Evolutionary conservation across 1,139 yeast species (phyloP).

Genomic region (Hansenula anomala): DNA sequence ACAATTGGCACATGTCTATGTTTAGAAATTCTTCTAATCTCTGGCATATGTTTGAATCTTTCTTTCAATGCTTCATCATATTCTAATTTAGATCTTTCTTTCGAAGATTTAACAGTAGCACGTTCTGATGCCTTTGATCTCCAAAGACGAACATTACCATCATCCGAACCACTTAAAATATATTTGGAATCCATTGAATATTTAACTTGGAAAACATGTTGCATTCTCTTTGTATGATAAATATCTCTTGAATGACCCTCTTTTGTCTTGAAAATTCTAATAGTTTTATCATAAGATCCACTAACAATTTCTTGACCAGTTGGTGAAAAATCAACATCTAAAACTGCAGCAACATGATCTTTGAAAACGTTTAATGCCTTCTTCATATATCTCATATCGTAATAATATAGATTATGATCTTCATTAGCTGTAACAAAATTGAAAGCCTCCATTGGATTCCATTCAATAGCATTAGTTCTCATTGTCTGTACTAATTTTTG

Average conservation of each 20-base stretch:
- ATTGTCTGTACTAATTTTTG: slow-evolving; percentile 83
- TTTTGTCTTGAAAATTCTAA: slow-evolving; percentile 68
- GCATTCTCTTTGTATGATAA: slow-evolving; percentile 97
- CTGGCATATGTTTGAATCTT: slow-evolving; percentile 94
- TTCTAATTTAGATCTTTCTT: slow-evolving; percentile 79
- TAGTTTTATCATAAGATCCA: slow-evolving; percentile 91
- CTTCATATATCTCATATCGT: slow-evolving; percentile 92
- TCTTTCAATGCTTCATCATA: slow-evolving; percentile 90
- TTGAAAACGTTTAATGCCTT: slow-evolving; percentile 80
- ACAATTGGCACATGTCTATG: slow-evolving; percentile 90
- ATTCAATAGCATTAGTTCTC: slow-evolving; percentile 80
- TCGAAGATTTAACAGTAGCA: slow-evolving; percentile 72
- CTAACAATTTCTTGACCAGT: slow-evolving; percentile 96
- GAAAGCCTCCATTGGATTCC: slow-evolving; percentile 99
- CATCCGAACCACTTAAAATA: slow-evolving; percentile 89
- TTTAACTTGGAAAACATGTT: slow-evolving; percentile 78
- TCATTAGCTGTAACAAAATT: slow-evolving; percentile 90
- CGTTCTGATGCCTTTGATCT: slow-evolving; percentile 82
- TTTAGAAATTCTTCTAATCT: slow-evolving; percentile 79
- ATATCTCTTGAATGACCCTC: slow-evolving; percentile 94
- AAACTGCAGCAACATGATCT: slow-evolving; percentile 94
- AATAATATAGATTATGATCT: slow-evolving; percentile 90
- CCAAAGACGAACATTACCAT: slow-evolving; percentile 93
- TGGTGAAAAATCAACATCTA: slow-evolving; percentile 93
- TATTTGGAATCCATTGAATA: slow-evolving; percentile 87